Base-by-base conservation (phyloP, 441 rosid genomes). In the Adansonia rubrostipa region DNA sequence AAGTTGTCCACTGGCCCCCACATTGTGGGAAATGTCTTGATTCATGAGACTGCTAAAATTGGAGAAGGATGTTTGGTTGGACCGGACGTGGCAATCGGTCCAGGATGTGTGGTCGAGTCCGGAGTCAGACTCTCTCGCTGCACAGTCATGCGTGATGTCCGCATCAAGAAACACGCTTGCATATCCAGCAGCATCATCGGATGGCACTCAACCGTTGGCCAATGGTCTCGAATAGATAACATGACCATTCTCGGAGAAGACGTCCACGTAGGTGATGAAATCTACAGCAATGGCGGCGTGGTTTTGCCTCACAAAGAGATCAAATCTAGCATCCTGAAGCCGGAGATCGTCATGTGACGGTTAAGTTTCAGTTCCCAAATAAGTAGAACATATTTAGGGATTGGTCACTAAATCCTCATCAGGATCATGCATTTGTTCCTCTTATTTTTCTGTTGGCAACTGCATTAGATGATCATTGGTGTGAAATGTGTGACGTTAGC, bases 31-130 rank as follows among this genome's bases (percentile, higher is more conserved):
- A 93, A 95, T 53, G 99, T 95, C 66, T 81, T 95, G 76, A 87
- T 95, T 17, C 92, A 95, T 3, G 98, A 93, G 77, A 92, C 85
- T 17, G 99, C 99, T 9, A 87, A 86, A 80, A 95, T 93, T 1
- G 98, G 99, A 8, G 97, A 93, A 73, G 98, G 97, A 20, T 92
- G 99, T 83, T 79, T 95, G 81, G 90, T 95, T n/a, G 99, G 99
- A 72, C 99, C 99, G 0, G 97, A 95, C 19, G 99, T 95, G 0
- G 98, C 98, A 9, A 86, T 95, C 44, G 99, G 98, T 51, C 98
- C 99, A 0, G 94, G 96, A 8, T 95, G 99, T 33, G 81, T 93
- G 20, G 91, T 95, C 4, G 99, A 95, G 84, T 78, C 99, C 0
- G 99, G 99, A 28, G 99, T 95, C 40, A 92, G 98, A 61, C 94